Evolutionary conservation across 2,329 filamentous ascomycete genomes (phyloP), one percentile per base, ranked within the genome.

Genomic region (Apiospora malaysiana): DNA sequence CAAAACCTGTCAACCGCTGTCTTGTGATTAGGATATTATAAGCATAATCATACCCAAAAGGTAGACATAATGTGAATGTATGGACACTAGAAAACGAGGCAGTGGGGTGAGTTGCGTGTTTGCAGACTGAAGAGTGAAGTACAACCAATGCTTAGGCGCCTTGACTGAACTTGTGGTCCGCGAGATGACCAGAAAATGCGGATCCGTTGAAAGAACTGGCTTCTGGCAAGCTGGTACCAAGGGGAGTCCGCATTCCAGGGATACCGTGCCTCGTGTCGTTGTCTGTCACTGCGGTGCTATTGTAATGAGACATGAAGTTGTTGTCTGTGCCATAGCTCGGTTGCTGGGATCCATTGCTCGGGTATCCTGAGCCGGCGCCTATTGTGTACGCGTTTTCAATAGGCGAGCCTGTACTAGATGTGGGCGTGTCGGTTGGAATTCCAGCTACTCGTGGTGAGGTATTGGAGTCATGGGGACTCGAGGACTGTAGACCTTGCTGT

Each of bases 221-320:
- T 63, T 63, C 56, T 4, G 56, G 27, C 56, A 63, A 21, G 32
- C 32, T 40, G 32, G 56, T n/a, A 40, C 56, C 27, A 10, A 63
- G 32, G 16, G 56, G 56, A 5, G 56, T 63, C 56, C 56, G 56
- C 56, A 63, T 63, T 23, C 56, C 56, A 12, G 56, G 25, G 12
- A 67, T 25, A 5, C 40, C 40, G 25, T 46, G 65, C 27, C 65
- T 43, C 25, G 65, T 9, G 18, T 67, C 65, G 16, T 67, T 67
- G 40, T 67, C 65, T n/a, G 40, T 18, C n/a, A 67, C 65, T 21
- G 40, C 65, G 9, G 25, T 14, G 65, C 23, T 25, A 12, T 25
- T 46, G n/a, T 67, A 67, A 6, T 67, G 65, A 25, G 65, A n/a
- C 65, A 67, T 67, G 56, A 63, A 63, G 65, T 46, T 23, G 65